Conservation (phyloP, 208 protist genomes). For the Crithidia bombi region DNA sequence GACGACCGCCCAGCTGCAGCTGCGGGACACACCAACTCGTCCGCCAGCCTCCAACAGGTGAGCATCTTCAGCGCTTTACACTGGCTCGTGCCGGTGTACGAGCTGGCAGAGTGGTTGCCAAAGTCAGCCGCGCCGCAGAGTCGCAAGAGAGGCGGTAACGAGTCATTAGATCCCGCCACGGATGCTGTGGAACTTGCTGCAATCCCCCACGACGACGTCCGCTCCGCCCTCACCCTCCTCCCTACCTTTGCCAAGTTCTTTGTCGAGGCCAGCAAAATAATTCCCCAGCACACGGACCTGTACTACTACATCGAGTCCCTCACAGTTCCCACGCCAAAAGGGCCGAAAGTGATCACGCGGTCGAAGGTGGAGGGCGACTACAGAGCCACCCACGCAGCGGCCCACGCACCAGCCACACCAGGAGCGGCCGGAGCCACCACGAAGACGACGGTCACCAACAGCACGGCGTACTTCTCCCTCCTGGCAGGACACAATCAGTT, state of each 20-base stretch:
- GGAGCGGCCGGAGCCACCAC: conserved; percentile 23
- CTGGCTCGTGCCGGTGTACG: conserved; percentile 65
- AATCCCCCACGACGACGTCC: conserved; percentile 30
- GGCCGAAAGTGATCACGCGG: conserved; percentile 59
- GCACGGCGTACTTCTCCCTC: conserved; percentile 67
- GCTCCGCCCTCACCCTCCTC: conserved; percentile 40
- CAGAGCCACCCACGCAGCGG: conserved; percentile 14
- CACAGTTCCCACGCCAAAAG: conserved; percentile 71
- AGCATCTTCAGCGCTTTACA: conserved; percentile 56
- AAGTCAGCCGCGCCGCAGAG: conserved; percentile 9
- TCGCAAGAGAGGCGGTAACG: not conserved
- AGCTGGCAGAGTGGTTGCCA: conserved; percentile 55
- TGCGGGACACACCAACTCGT: not conserved
- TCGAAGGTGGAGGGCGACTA: conserved; percentile 60
- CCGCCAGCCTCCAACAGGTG: conserved; percentile 31
- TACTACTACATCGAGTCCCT: conserved; percentile 57
- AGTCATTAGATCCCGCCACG: conserved; percentile 1
- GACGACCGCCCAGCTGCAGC: conserved; percentile 16
- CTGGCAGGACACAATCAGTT: conserved; percentile 72
- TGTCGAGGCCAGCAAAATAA: conserved; percentile 45
- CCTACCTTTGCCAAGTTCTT: conserved; percentile 63
- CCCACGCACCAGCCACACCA: conserved; percentile 18
- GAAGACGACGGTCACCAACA: conserved; percentile 49
- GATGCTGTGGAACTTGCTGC: not conserved
- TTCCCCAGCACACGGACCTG: conserved; percentile 54